Evolutionary conservation across 768 basidiomycete species (phyloP).

Genomic region (Naganishia friedmannii): DNA sequence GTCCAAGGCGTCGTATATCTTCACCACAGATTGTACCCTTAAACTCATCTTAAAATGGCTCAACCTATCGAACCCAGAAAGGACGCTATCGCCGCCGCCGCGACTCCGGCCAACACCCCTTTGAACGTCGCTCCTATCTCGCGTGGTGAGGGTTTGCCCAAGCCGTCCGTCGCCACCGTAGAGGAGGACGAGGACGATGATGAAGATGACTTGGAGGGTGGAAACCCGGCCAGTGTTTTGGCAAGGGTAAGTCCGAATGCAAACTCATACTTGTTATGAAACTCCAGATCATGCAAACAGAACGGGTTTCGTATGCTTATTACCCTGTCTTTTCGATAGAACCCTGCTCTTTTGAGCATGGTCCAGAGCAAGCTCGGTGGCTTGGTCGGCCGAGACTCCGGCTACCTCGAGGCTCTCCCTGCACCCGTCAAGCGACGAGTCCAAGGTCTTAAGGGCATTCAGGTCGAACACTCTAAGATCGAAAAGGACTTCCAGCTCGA

Average conservation of each 20-base stretch:
- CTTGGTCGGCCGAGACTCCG: slow-evolving; percentile 85
- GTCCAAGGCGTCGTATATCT: neutral
- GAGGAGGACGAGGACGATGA: slow-evolving; percentile 73
- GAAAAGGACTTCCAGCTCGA: slow-evolving; percentile 93
- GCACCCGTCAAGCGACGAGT: slow-evolving; percentile 75
- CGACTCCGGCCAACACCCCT: slow-evolving; percentile 88
- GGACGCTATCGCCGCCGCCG: slow-evolving; percentile 37
- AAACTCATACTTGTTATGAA: neutral
- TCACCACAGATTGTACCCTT: neutral
- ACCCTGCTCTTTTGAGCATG: slow-evolving; percentile 70
- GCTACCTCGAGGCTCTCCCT: slow-evolving; percentile 88
- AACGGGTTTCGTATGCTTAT: neutral
- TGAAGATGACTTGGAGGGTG: slow-evolving; percentile 59
- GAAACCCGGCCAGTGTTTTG: slow-evolving; percentile 49
- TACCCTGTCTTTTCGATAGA: slow-evolving; percentile 47
- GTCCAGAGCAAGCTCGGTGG: slow-evolving; percentile 82
- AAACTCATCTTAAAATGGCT: slow-evolving; percentile 26
- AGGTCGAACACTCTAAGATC: slow-evolving; percentile 82
- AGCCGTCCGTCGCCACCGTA: slow-evolving; percentile 59
- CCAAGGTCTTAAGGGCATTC: slow-evolving; percentile 89
- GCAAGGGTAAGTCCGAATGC: slow-evolving; percentile 46
- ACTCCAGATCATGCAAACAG: neutral
- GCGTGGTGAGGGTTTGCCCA: slow-evolving; percentile 66
- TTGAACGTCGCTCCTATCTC: slow-evolving; percentile 73
- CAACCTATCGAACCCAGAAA: slow-evolving; percentile 45